Evolutionary conservation across 805 yeast species (phyloP).

Genomic region (Barnettozyma sucrosica): DNA sequence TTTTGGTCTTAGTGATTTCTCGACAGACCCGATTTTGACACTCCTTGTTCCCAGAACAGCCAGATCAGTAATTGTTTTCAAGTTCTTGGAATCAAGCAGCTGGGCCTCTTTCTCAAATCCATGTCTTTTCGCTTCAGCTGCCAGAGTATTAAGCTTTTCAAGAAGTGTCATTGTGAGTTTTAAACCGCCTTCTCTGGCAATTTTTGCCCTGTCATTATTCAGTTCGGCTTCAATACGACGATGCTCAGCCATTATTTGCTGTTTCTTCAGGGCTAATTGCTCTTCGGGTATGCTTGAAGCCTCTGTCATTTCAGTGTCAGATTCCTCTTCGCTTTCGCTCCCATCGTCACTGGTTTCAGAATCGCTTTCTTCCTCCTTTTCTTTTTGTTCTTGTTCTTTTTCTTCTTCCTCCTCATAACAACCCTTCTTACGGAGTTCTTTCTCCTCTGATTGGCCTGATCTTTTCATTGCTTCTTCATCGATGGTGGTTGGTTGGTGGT

Average conservation of each 20-base stretch:
- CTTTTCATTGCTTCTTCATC: background rate
- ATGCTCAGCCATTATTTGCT: slow-evolving; percentile 28
- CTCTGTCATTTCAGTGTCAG: background rate
- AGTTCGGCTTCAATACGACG: slow-evolving; percentile 27
- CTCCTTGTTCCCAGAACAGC: slow-evolving; percentile 61
- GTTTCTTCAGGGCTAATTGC: slow-evolving; percentile 19
- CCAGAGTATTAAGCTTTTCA: slow-evolving; percentile 40
- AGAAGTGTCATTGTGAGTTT: slow-evolving; percentile 40
- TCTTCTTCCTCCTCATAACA: slow-evolving; percentile 3
- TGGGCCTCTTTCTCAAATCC: slow-evolving; percentile 32
- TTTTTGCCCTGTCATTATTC: slow-evolving; percentile 39
- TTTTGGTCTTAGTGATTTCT: slow-evolving; percentile 41
- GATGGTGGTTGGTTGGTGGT: background rate
- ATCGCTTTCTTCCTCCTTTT: slow-evolving; percentile 9
- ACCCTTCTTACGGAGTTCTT: background rate
- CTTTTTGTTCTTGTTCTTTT: slow-evolving; percentile 3
- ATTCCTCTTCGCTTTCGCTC: slow-evolving; percentile 9
- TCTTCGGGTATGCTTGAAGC: background rate
- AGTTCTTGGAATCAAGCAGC: slow-evolving; percentile 64
- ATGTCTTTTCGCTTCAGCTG: slow-evolving; percentile 35
- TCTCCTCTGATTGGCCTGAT: background rate
- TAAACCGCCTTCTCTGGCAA: slow-evolving; percentile 55
- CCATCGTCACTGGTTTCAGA: slow-evolving; percentile 10
- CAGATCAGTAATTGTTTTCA: slow-evolving; percentile 52
- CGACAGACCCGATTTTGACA: slow-evolving; percentile 51